These are phyloP conservation scores for Diaporthe aspalathi DNA, from an alignment of 2,329 filamentous ascomycete species.

Conservation along the genomic window DNA sequence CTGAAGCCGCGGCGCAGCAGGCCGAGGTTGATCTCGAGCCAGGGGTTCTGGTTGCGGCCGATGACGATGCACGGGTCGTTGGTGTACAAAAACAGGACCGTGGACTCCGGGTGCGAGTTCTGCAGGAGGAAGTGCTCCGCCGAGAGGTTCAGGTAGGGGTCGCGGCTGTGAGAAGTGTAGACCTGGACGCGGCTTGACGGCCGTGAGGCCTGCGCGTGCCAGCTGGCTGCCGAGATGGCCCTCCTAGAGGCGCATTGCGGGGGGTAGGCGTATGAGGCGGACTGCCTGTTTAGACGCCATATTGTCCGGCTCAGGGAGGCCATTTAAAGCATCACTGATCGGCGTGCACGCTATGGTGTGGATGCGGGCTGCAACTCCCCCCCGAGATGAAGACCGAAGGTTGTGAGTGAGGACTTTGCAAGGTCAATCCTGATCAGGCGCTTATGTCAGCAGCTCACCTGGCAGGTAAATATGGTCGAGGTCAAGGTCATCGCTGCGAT, in stretches of 20 bases:
- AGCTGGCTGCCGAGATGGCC: constrained; percentile 4
- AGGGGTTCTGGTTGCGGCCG: constrained; percentile 97
- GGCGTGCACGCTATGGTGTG: neutral
- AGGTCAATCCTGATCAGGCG: constrained; percentile 3
- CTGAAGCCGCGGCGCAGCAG: constrained; percentile 58
- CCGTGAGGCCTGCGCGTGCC: constrained; percentile 47
- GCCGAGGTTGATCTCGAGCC: constrained; percentile 86
- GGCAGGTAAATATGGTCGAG: too few relatives aligned
- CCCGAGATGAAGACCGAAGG: neutral
- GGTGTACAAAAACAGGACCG: constrained; percentile 86
- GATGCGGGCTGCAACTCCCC: neutral
- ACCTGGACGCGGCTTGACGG: constrained; percentile 69
- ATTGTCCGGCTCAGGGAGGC: constrained; percentile 28
- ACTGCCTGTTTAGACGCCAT: constrained; percentile 17
- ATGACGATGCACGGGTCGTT: constrained; percentile 91
- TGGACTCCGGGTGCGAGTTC: constrained; percentile 76
- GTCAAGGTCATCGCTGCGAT: neutral
- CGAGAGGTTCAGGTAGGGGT: constrained; percentile 91
- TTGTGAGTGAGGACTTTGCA: constrained; percentile 13
- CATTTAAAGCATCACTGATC: constrained; percentile 12
- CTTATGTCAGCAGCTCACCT: neutral
- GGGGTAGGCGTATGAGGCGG: neutral
- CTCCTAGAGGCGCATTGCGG: neutral
- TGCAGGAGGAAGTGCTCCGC: constrained; percentile 92
- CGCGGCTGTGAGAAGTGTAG: constrained; percentile 74